Evolutionary conservation across 768 basidiomycete genomes (phyloP), one percentile per base, ranked within the genome.

Genomic region (Psilocybe subaeruginosa): DNA sequence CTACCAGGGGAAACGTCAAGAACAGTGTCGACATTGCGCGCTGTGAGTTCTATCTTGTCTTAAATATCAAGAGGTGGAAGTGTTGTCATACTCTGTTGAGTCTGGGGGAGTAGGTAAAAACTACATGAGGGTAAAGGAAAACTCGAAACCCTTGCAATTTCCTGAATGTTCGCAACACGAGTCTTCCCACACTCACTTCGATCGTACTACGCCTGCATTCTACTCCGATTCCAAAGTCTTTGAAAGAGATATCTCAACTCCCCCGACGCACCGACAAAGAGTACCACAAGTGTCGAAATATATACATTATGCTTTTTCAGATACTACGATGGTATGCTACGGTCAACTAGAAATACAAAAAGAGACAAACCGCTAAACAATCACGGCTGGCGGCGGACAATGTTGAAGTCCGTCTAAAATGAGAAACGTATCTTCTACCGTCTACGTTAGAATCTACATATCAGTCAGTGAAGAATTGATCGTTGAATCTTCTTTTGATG

Each of bases 401-500:
- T 63, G 64, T 64, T 67, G 66, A 65, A 61, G 66, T 67, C 66
- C 66, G 58, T 60, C 56, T 61, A 61, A 45, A 30, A 58, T 1
- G 43, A 46, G 47, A 31, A 48, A 14, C 14, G 37, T 39, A 39
- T 39, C 37, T 39, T 39, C 37, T 43, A 8, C 4, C 11, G 35
- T 8, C 53, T 57, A 66, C 50, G 56, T 58, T 56, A 48, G 43
- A 46, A 50, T 53, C 55, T 56, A 56, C 23, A 45, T 11, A 12
- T 56, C 37, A 56, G 39, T 46, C 46, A 35, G n/a, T 50, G 41
- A 56, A 49, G 46, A 59, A 59, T 48, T 68, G 66, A 68, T 50
- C 66, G 66, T 68, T 68, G 66, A 68, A 68, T 68, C 66, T 68
- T 68, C 59, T 61, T 54, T 58, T 56, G 19, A 35, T 27, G 39